Evolutionary conservation across 1,139 yeast species (phyloP).

Genomic region (Kluyveromyces sp.): DNA sequence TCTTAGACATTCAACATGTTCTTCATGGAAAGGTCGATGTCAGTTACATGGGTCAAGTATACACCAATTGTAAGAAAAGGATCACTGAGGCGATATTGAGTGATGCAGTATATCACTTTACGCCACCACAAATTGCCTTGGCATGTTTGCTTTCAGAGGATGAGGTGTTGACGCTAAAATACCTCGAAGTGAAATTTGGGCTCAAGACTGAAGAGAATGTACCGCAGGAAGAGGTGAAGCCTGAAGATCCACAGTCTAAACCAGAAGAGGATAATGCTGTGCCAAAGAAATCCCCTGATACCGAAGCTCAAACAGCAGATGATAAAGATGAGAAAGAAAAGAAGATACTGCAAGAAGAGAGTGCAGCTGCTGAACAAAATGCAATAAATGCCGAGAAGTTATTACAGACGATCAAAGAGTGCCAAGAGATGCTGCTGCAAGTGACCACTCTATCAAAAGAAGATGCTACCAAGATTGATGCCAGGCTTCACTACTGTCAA

Average conservation of each 20-base stretch:
- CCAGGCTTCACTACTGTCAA: constrained; percentile 54
- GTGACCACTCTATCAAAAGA: constrained; percentile 46
- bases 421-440: constrained; percentile 42
- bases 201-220: constrained; percentile 15
- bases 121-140: constrained; percentile 94
- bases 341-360: no score
- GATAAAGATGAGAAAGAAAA: constrained; percentile 6
- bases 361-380: not conserved
- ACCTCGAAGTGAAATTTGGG: constrained; percentile 53
- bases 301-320: constrained; percentile 3
- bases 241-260: constrained; percentile 10
- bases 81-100: constrained; percentile 62
- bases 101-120: constrained; percentile 66
- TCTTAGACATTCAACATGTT: constrained; percentile 73
- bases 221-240: not conserved
- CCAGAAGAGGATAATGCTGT: constrained; percentile 8
- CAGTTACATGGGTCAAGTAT: constrained; percentile 40
- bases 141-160: constrained; percentile 72
- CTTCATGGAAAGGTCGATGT: constrained; percentile 36
- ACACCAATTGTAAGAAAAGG: constrained; percentile 62
- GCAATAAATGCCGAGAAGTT: constrained; percentile 35
- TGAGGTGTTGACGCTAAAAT: constrained; percentile 55
- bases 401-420: constrained; percentile 40
- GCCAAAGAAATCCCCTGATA: constrained; percentile 7
- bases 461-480: constrained; percentile 55